Evolutionary conservation across 495 filamentous ascomycete species (phyloP), one percentile per base, ranked within the genome.

Genomic region (Penicillium chermesinum): DNA sequence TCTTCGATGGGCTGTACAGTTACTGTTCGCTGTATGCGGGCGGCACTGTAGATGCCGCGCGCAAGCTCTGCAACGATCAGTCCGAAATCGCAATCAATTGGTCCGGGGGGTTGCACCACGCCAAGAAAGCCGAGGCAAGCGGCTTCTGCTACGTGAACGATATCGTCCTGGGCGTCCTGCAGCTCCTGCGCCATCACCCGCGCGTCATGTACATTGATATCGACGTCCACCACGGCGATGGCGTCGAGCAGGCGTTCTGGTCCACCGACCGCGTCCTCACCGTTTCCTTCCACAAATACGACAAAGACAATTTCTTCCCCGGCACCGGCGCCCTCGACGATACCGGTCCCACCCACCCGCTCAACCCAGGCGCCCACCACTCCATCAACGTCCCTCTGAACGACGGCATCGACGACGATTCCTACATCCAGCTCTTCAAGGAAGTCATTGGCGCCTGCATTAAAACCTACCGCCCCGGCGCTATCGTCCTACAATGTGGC

Each of bases 121-220:
- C 93, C 19, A 95, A 96, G 63, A 95, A 94, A 59, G 82, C 84
- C 60, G 88, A 95, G 65, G 93, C 94, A 14, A 87, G 83, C 41
- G 93, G 93, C 5, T 98, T 98, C 70, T 98, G 93, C 71, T 98
- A 98, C 69, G 84, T 96, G 59, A 98, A 98, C 64, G 93, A 98
- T 66, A 97, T 98, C 62, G 94, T 97, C 33, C 83, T 98, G 20
- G 90, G 88, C 38, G 91, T 95, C 54, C 81, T 96, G 22, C 88
- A 95, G 61, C 77, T 98, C 6, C 75, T 98, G 14, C 86, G 88
- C 15, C 77, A 90, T 60, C 86, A 94, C 60, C 85, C 88, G 49
- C 86, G 91, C 55, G 90, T 98, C 19, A 85, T 98, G 50, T 98
- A 98, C 70, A 86, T 98, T 52, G 91, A 98, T 62, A 96, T 98